Evolutionary conservation across 352 stramenopile genomes (phyloP), one percentile per base, ranked within the genome.

Genomic region (Phytophthora pistaciae): DNA sequence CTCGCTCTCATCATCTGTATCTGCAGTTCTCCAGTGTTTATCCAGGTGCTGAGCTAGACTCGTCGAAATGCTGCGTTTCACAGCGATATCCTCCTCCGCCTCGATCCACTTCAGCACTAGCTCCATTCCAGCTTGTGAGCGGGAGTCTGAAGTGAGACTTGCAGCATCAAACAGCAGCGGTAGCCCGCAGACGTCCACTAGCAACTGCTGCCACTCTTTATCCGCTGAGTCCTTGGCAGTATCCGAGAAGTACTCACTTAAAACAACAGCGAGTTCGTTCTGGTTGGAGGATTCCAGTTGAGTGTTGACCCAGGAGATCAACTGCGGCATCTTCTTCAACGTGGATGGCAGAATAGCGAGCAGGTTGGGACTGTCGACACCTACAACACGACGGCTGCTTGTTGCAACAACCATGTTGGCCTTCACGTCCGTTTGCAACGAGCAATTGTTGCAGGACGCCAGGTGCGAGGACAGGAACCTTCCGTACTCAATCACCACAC

Each of bases 51-150:
- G 60, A 20, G 81, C 79, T 25, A 94, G 65, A 52, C 79, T 73
- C 29, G 53, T 64, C 14, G 87, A 93, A n/a, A 92, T 60, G 0
- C 20, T 69, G 9, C 72, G 67, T 31, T 86, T 91, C 3, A 75
- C 16, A 4, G 42, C 27, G 5, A 63, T 8, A 44, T 84, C 60
- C 21, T 66, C 7, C 21, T 93, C 87, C 3, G 20, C 31, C 38
- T 82, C 66, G 31, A 92, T 75, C 87, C 82, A 92, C 60, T 75
- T 59, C 20, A 92, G 64, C 10, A 89, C 25, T 13, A 80, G 52
- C 8, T 71, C 49, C 20, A 88, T 60, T 7, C 64, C 76, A 59
- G 66, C 31, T n/a, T 66, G 56, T 5, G 70, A 70, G 25, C 59
- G 64, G 5, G 29, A 7, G 31, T 84, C 60, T 9, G n/a, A 64